Base-by-base conservation (phyloP, 2,329 filamentous ascomycete species). In the Leptoxyphium fumago region DNA sequence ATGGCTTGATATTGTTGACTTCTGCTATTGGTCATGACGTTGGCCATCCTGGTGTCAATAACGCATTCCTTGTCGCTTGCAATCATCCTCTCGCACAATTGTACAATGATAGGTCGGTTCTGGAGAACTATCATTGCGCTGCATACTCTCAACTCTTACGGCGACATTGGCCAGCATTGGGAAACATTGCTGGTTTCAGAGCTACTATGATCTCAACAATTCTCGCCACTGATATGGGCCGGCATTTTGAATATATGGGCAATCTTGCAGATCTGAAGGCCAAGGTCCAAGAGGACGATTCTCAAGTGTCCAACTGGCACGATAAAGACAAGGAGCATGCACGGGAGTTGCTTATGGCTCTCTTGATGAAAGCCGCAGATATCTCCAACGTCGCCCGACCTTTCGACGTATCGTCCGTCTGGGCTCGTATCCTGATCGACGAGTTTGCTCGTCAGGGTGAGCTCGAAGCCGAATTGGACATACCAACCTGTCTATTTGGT, bases 11-110 rank as follows among this genome's bases (percentile, higher is more conserved):
- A 0, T 73, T 98, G 2, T 73, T 98, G 39, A 82, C 96, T 51
- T 89, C 89, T 8, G 91, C 91, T n/a, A 93, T 98, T 56, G 91
- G 91, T 38, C 91, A 98, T 55, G 91, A 98, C 60, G 91, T 96
- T 34, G 91, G 91, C 17, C 91, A 98, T 60, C 91, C 91, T 0
- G 91, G 91, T 44, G 91, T 98, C 56, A 98, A 96, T 67, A 98
- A 98, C 60, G 87, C 89, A 28, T 98, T 98, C 59, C 71, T 98
- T 5, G 80, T 94, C 14, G 87, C 84, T 29, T 74, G 95, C 29
- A 94, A 95, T 59, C 84, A 91, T 14, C 89, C 91, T 1, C 70
- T 98, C 26, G 91, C 91, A 10, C 88, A 95, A 61, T 71, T 96
- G 11, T 98, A 96, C 68, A 96, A 96, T 58, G 91, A 98, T 62